A percentile compares a stretch with the other conserved stretches of the same genome.
These are phyloP conservation scores for Chlorella variabilis DNA, from an alignment of 163 green algal genomes.

Conservation along the genomic window DNA sequence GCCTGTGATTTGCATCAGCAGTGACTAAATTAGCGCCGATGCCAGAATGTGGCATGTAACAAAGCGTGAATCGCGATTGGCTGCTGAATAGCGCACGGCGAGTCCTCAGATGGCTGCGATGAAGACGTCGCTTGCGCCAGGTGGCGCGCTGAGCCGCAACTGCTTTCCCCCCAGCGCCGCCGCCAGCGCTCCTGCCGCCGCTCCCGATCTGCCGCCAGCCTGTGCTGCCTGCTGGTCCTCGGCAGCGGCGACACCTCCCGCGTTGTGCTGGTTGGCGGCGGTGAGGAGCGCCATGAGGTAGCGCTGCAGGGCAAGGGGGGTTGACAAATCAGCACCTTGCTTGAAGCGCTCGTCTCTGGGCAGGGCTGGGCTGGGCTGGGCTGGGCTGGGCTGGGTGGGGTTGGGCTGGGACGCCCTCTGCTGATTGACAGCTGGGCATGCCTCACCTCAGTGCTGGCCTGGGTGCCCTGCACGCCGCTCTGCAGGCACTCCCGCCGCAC, in stretches of 20 bases:
- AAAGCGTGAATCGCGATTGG: too few species aligned
- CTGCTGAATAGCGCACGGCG: too few species aligned
- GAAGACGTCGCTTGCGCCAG: background rate
- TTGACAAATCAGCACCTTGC: background rate
- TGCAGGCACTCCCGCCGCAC: constrained; percentile 3
- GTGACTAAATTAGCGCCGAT: too few species aligned
- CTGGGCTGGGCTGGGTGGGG: background rate
- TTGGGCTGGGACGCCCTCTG: too few species aligned
- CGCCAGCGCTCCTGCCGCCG: constrained; percentile 1
- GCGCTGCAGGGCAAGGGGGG: constrained; percentile 4
- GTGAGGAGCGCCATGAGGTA: constrained; percentile 32
- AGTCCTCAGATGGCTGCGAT: background rate
- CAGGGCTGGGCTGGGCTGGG: too few species aligned
- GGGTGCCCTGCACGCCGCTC: background rate
- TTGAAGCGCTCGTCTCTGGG: too few species aligned
- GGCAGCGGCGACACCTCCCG: background rate
- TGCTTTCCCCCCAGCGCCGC: background rate
- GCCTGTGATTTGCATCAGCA: background rate
- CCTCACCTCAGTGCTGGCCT: constrained; percentile 19
- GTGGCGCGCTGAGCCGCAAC: background rate
- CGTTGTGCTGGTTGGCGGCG: constrained; percentile 28
- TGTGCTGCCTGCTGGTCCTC: too few species aligned
- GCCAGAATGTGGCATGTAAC: too few species aligned
- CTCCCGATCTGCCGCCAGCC: background rate
- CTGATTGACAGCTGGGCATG: too few species aligned